Conservation (phyloP, 1,139 yeast genomes). For the Debaryomyces fabryi region DNA sequence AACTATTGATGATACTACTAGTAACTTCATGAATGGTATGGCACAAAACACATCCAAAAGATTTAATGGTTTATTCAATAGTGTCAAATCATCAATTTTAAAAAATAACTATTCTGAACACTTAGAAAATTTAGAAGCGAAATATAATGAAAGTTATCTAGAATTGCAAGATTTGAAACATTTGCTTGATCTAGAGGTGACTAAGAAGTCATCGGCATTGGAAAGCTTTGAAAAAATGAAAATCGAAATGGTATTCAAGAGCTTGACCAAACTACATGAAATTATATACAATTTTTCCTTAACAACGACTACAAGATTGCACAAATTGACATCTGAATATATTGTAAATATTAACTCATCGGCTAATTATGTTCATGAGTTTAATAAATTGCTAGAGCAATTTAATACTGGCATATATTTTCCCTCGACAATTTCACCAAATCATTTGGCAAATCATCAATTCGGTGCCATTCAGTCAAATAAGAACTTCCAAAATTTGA, state of each 20-base stretch:
- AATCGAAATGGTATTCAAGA: slow-evolving; percentile 37
- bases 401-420: slow-evolving; percentile 46
- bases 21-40: slow-evolving; percentile 29
- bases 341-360: slow-evolving; percentile 29
- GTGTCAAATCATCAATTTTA: slow-evolving; percentile 33
- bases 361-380: slow-evolving; percentile 33
- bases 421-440: slow-evolving; percentile 38
- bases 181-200: slow-evolving; percentile 33
- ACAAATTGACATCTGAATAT: slow-evolving; percentile 29
- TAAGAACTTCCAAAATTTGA: slow-evolving; percentile 43
- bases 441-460: slow-evolving; percentile 24
- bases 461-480: slow-evolving; percentile 32
- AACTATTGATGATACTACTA: slow-evolving; percentile 20
- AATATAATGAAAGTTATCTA: slow-evolving; percentile 36
- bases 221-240: slow-evolving; percentile 42
- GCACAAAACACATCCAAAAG: slow-evolving; percentile 28
- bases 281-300: slow-evolving; percentile 33
- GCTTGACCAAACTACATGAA: slow-evolving; percentile 41
- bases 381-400: slow-evolving; percentile 24
- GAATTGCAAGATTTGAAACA: slow-evolving; percentile 37
- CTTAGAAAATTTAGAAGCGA: slow-evolving; percentile 30
- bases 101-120: slow-evolving; percentile 37
- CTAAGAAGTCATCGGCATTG: slow-evolving; percentile 25
- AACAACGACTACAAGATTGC: slow-evolving; percentile 31
- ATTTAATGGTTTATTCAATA: slow-evolving; percentile 35